Base-by-base conservation (phyloP, 768 basidiomycete genomes). In the Inosperma sp. region DNA sequence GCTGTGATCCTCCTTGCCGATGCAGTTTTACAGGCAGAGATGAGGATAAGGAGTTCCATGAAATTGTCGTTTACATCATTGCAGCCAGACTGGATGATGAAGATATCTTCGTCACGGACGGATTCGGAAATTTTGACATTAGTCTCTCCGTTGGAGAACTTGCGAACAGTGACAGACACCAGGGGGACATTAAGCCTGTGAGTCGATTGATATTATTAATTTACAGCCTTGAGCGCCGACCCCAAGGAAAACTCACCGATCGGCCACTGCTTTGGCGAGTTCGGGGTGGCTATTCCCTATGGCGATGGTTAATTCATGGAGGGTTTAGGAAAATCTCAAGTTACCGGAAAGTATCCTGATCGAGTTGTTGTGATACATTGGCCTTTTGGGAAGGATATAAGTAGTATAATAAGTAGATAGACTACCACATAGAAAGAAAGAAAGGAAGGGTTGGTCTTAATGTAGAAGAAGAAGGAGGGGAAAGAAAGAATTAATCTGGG, bases 11-110 rank as follows among this genome's bases (percentile, higher is more conserved):
- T 81, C 37, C 92, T 80, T 7, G 96, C 95, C 0, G 94, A 94
- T 7, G 94, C 90, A 4, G 91, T 96, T 70, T 91, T 95, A 78
- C 95, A 97, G 1, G 95, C 94, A 49, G 95, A 97, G 61, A 96
- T 93, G 72, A 99, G 85, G 65, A 99, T 91, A 66, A 98, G 88
- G 56, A 99, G 90, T 67, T 99, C 96, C 93, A 99, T 95, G 57
- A 98, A 75, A 68, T 92, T 86, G 71, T 96, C 94, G 68, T 96
- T 95, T 65, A 93, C 92, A 62, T 93, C 92, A 66, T 75, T 73
- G 70, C 82, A 88, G 25, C 87, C 86, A 12, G 89, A 86, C 72
- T 99, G 96, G 67, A 99, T 81, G 76, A 99, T 96, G 76, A 97
- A 99, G 22, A 97, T 93, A 68, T 99, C 96, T 71, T 93, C 93